phyloP scores from a whole-genome alignment of 192 early-diverging fungal genomes.

The Podila horticola region DNA sequence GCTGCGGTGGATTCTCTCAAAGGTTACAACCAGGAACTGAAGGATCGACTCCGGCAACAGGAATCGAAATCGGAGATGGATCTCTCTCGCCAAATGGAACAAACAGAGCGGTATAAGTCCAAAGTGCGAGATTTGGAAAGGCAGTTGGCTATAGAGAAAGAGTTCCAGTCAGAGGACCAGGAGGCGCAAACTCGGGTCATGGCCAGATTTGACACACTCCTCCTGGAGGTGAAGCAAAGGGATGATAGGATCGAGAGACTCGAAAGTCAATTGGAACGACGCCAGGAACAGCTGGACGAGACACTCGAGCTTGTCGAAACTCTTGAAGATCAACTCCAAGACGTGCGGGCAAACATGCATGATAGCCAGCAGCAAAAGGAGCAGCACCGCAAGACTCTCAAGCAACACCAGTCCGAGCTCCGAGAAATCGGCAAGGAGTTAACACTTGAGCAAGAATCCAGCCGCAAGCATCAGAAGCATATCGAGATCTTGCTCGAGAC shows the following conservation, averaged over 20 bases:
- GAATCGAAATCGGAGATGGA: not conserved
- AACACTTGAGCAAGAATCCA: not conserved
- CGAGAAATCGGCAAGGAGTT: not conserved
- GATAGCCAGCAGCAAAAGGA: conserved; percentile 10
- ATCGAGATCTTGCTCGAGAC: conserved; percentile 2
- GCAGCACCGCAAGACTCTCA: conserved; percentile 11
- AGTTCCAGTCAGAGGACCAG: conserved; percentile 13
- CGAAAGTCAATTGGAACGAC: conserved; percentile 10
- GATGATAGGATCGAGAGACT: conserved; percentile 18
- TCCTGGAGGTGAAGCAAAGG: conserved; percentile 15
- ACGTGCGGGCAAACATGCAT: conserved; percentile 3
- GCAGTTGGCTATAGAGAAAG: conserved; percentile 14
- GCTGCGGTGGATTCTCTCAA: conserved; percentile 7
- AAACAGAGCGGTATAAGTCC: not conserved
- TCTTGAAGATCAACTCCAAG: conserved; percentile 20
- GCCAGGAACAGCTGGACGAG: conserved; percentile 19
- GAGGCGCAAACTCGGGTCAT: conserved; percentile 9
- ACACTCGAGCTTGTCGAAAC: conserved; percentile 12
- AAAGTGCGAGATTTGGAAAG: conserved; percentile 12
- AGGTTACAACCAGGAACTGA: conserved; percentile 7
- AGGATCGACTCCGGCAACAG: conserved; percentile 3
- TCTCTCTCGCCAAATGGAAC: conserved; percentile 3
- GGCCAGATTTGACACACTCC: conserved; percentile 12
- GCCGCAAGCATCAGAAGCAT: not conserved
- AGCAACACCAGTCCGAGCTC: conserved; percentile 7